A percentile compares a stretch with the other conserved stretches of the same genome.
Evolutionary conservation across 202 grass and related monocot species (phyloP).

Genomic region (Dendrocalamus latiflorus): DNA sequence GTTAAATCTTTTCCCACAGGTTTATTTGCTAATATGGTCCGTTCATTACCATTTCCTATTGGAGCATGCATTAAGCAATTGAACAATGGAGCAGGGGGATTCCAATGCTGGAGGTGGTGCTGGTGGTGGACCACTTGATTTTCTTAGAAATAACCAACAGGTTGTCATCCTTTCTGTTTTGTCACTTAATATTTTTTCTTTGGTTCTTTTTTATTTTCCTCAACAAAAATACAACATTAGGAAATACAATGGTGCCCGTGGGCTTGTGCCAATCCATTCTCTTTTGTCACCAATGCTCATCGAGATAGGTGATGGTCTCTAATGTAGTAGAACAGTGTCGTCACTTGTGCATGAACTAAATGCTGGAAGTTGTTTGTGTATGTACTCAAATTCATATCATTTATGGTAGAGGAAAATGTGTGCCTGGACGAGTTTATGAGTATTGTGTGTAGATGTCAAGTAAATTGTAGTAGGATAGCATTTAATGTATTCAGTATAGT

Average conservation of each 20-base stretch:
- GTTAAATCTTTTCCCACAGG: slow-evolving; percentile 94
- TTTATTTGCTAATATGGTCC: slow-evolving; percentile 24
- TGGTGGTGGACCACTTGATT: slow-evolving; percentile 75
- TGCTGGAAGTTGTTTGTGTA: background rate
- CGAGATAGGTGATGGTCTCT: background rate
- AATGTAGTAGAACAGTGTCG: background rate
- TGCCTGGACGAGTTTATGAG: background rate
- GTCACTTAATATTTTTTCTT: background rate
- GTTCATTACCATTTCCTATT: slow-evolving; percentile 10
- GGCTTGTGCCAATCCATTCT: background rate
- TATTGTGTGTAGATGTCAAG: background rate
- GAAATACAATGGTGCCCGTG: background rate
- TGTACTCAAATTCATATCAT: background rate
- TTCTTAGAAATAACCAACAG: slow-evolving; percentile 87
- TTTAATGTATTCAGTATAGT: background rate
- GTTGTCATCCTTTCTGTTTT: slow-evolving; percentile 38
- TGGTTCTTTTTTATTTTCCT: background rate
- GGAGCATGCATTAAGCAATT: slow-evolving; percentile 1
- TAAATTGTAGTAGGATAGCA: background rate
- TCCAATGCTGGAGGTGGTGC: slow-evolving; percentile 52
- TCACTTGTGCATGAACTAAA: background rate
- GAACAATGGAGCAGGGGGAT: slow-evolving; percentile 50
- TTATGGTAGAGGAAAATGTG: background rate
- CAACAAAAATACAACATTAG: background rate
- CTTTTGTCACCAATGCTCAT: background rate